Evolutionary conservation across 768 basidiomycete species (phyloP).

Genomic region (Ephemerocybe angulata): DNA sequence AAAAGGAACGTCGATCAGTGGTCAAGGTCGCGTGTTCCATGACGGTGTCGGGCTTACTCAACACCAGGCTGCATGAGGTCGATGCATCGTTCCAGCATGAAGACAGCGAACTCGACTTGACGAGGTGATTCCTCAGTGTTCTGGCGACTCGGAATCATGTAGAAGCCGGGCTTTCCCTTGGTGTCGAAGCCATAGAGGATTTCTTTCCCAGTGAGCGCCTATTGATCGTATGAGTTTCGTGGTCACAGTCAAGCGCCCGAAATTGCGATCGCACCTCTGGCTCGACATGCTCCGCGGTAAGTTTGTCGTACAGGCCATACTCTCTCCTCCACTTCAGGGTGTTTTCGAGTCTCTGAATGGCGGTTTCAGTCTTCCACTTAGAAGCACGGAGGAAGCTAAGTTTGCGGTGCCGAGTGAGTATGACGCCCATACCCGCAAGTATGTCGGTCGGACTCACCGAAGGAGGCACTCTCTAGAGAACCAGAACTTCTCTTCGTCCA

Average conservation of each 20-base stretch:
- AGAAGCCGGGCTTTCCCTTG: constrained; percentile 60
- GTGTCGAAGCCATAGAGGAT: constrained; percentile 74
- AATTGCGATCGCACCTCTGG: constrained; percentile 53
- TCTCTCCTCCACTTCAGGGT: constrained; percentile 76
- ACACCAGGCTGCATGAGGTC: constrained; percentile 81
- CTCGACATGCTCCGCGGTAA: constrained; percentile 63
- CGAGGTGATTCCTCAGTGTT: constrained; percentile 68
- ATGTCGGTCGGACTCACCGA: constrained; percentile 32
- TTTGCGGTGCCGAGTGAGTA: no score
- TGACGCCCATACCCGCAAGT: no score
- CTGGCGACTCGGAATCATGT: constrained; percentile 67
- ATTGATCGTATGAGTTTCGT: constrained; percentile 1
- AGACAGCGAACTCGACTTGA: constrained; percentile 73
- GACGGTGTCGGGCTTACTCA: constrained; percentile 48
- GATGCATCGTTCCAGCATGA: constrained; percentile 70
- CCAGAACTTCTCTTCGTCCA: constrained; percentile 70
- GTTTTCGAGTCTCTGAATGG: constrained; percentile 58
- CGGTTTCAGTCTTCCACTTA: constrained; percentile 60
- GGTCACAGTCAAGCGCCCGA: no score
- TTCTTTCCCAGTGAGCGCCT: constrained; percentile 82
- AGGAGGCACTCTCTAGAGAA: constrained; percentile 68
- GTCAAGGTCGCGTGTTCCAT: neutral
- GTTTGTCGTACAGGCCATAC: constrained; percentile 62
- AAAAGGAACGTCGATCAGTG: neutral
- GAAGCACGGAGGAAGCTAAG: constrained; percentile 67